Evolutionary conservation across 805 yeast genomes (phyloP).

Genomic region (Yarrowia keelungensis): DNA sequence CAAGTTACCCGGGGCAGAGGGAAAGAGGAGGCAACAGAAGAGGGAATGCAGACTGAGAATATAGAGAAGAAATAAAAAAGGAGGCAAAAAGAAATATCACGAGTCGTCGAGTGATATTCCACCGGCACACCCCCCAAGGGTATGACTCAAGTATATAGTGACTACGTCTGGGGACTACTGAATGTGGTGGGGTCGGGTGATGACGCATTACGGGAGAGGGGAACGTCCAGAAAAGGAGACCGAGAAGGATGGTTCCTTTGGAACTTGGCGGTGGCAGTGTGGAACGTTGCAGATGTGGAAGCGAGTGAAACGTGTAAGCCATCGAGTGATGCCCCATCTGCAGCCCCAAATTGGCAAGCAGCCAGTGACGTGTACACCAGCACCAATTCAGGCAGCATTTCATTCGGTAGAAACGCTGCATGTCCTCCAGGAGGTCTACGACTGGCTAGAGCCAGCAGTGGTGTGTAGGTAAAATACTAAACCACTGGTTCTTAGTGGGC

Average conservation of each 20-base stretch:
- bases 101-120: too few relatives aligned
- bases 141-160: conserved; percentile 22
- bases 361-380: too few relatives aligned
- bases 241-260: neutral
- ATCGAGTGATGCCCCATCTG: too few relatives aligned
- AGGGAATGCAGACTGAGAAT: neutral
- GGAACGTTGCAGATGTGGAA: too few relatives aligned
- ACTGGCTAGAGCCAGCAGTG: conserved; percentile 31
- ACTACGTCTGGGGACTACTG: conserved; percentile 5
- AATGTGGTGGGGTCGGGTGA: neutral
- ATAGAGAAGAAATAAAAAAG: neutral
- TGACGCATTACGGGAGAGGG: neutral
- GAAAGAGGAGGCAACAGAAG: neutral
- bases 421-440: conserved; percentile 14
- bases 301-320: too few relatives aligned
- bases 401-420: neutral
- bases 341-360: too few relatives aligned
- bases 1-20: conserved; percentile 18
- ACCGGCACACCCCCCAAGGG: neutral
- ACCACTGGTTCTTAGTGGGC: conserved; percentile 20
- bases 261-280: too few relatives aligned
- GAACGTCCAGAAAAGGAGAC: neutral
- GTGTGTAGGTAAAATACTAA: conserved; percentile 15
- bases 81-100: neutral
- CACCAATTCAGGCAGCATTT: conserved; percentile 6